Percentiles rank a stretch among this genome's conserved stretches.
These are phyloP conservation scores for Paratinospora sagittata DNA, from an alignment of 164 flowering plant species.

Conservation along the genomic window DNA sequence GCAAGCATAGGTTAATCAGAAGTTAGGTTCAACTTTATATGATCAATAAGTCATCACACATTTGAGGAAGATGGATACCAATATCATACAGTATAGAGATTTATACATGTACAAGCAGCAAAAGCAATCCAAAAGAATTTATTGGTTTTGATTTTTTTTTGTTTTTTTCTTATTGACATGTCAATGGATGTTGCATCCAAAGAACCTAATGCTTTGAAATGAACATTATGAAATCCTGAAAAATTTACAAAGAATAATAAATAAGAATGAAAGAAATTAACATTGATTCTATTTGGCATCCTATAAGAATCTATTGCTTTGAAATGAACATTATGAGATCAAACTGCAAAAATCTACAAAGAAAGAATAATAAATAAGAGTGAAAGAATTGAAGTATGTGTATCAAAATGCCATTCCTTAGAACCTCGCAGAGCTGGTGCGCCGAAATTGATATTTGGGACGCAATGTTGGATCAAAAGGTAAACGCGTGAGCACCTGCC, in stretches of 20 bases:
- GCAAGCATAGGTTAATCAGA: no score
- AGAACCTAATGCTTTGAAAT: neutral
- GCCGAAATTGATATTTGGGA: slow-evolving; percentile 28
- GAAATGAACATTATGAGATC: no score
- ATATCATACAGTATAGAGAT: neutral
- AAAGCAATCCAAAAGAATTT: neutral
- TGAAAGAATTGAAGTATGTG: neutral
- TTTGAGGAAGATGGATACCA: no score
- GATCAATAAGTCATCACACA: no score
- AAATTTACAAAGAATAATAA: neutral
- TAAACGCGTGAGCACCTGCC: slow-evolving; percentile 26
- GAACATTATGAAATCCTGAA: neutral
- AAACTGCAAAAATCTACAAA: no score
- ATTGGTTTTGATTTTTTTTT: neutral
- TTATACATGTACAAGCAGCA: neutral
- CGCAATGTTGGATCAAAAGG: slow-evolving; percentile 11
- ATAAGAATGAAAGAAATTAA: no score
- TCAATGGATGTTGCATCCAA: neutral
- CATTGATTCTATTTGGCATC: no score
- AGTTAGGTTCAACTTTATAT: no score
- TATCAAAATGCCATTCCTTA: slow-evolving; percentile 7
- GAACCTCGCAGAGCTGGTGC: slow-evolving; percentile 25
- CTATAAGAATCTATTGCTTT: no score
- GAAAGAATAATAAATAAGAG: slow-evolving; percentile 4
- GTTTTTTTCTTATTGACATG: neutral